Evolutionary conservation across 202 grass and related monocot genomes (phyloP).

Genomic region (Panicum hallii): DNA sequence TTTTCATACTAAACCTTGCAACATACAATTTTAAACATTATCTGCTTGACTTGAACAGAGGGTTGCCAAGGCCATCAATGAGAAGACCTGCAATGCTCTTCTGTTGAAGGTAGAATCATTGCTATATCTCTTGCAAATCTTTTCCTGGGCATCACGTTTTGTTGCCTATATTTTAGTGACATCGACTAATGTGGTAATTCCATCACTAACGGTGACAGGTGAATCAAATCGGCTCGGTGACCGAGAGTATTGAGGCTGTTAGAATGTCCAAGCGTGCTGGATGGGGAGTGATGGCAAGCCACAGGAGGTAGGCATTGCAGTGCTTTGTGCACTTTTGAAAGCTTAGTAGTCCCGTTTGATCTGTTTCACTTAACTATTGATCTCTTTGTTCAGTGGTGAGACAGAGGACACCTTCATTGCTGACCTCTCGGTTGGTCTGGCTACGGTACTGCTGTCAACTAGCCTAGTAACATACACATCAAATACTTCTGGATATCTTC

Average conservation of each 20-base stretch:
- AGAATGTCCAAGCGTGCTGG: constrained; percentile 92
- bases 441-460: constrained; percentile 61
- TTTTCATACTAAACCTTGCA: neutral
- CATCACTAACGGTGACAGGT: constrained; percentile 48
- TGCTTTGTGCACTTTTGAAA: neutral
- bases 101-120: constrained; percentile 77
- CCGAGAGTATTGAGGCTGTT: constrained; percentile 92
- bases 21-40: neutral
- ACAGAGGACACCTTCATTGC: constrained; percentile 99
- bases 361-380: neutral
- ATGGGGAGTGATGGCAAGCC: constrained; percentile 98
- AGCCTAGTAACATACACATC: neutral
- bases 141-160: neutral
- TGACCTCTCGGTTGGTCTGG: constrained; percentile 82
- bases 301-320: constrained; percentile 64
- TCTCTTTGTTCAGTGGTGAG: constrained; percentile 70
- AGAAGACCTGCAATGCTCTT: constrained; percentile 93
- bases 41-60: constrained; percentile 52
- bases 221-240: constrained; percentile 92
- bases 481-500: neutral
- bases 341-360: neutral
- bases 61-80: constrained; percentile 88
- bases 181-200: neutral
- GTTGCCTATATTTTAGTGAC: neutral
- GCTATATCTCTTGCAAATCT: neutral